Evolutionary conservation across 2,329 filamentous ascomycete species (phyloP).

Genomic region (Ciborinia camelliae): DNA sequence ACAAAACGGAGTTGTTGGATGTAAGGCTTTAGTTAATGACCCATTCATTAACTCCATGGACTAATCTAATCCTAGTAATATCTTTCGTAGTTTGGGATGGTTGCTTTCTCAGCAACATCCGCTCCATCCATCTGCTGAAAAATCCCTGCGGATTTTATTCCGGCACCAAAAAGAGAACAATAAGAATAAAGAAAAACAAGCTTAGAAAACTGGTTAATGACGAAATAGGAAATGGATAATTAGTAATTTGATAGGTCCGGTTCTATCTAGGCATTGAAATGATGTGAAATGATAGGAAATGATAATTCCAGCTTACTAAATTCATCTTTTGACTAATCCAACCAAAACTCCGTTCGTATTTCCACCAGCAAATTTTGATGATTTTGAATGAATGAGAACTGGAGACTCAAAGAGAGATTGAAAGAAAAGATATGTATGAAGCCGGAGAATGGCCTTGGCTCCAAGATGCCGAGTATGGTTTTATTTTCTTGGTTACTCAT

Average conservation of each 20-base stretch:
- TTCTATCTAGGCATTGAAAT: too few relatives aligned
- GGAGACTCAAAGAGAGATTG: too few relatives aligned
- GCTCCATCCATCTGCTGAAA: background rate
- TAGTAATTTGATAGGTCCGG: background rate
- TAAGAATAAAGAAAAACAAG: background rate
- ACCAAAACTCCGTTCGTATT: constrained; percentile 11
- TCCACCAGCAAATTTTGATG: background rate
- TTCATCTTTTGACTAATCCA: background rate
- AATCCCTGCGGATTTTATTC: too few relatives aligned
- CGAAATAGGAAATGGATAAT: background rate
- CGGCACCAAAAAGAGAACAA: too few relatives aligned
- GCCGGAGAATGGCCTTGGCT: background rate
- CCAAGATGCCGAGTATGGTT: constrained; percentile 6
- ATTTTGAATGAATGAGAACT: background rate
- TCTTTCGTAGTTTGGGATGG: too few relatives aligned
- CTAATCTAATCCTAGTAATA: background rate
- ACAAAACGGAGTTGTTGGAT: constrained; percentile 16
- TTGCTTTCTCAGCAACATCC: background rate
- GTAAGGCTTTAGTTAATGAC: background rate
- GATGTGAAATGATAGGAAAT: too few relatives aligned
- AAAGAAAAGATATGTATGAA: background rate
- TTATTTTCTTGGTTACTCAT: background rate
- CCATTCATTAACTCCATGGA: background rate
- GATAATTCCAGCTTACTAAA: constrained; percentile 7
- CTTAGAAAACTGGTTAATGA: background rate